phyloP scores from a whole-genome alignment of 2,329 filamentous ascomycete genomes.

The Calonectria pteridis region DNA sequence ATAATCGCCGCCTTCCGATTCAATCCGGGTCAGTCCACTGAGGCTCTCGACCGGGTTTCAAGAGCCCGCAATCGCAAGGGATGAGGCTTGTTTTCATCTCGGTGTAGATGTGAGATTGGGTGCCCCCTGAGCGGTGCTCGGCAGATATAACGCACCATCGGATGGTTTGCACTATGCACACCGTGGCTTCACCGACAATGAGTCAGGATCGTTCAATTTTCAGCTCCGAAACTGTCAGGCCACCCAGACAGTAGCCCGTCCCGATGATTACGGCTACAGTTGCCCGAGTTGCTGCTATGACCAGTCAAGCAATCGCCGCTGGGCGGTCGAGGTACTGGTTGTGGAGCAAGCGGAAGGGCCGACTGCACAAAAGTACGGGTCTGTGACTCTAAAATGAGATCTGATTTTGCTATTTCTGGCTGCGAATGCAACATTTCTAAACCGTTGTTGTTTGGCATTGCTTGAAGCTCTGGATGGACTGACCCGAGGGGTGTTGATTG shows the following conservation, averaged over 20 bases:
- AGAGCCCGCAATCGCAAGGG: not conserved
- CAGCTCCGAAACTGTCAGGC: conserved; percentile 6
- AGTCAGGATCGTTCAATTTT: conserved; percentile 9
- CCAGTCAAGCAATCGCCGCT: not conserved
- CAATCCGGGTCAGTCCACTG: conserved; percentile 28
- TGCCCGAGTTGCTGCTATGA: not conserved
- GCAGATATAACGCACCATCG: conserved; percentile 20
- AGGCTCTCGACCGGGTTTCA: conserved; percentile 4
- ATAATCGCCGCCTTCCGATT: conserved; percentile 26
- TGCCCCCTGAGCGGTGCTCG: conserved; percentile 8
- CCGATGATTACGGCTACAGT: not conserved
- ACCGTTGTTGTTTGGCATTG: not conserved
- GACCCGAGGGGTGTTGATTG: not conserved
- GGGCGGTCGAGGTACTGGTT: not conserved
- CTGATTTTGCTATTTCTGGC: not conserved
- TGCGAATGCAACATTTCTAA: conserved; percentile 5
- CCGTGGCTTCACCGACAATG: conserved; percentile 27
- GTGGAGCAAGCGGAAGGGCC: conserved; percentile 1
- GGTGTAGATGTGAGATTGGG: conserved; percentile 13
- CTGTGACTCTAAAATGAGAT: not conserved
- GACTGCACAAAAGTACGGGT: not conserved
- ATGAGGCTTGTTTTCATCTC: conserved; percentile 5
- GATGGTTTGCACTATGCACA: conserved; percentile 17
- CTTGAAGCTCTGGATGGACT: not conserved
- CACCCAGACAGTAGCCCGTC: not conserved